Conservation (phyloP, 208 protist species). For the Crithidia bombi region DNA sequence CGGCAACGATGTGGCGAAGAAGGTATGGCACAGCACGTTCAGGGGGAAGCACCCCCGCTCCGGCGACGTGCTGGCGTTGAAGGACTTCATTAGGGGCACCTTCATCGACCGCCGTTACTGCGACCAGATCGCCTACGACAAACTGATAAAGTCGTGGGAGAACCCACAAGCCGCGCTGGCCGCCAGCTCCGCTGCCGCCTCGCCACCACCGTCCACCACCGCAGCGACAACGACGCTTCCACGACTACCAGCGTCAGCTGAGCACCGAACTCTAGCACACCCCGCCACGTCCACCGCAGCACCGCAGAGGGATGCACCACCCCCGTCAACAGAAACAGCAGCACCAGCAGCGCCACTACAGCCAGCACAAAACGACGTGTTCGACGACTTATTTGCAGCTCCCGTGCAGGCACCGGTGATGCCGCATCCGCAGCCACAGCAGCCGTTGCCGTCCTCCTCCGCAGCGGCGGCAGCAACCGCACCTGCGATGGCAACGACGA, state of each 20-base stretch:
- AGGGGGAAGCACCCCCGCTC: constrained; percentile 37
- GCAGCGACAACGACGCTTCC: background rate
- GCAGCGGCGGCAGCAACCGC: background rate
- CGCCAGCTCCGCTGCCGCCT: background rate
- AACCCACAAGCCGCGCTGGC: constrained; percentile 15
- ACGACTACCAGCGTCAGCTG: background rate
- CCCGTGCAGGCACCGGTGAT: constrained; percentile 26
- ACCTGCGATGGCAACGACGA: too few relatives aligned
- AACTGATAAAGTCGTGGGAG: constrained; percentile 41
- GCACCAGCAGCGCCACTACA: constrained; percentile 8
- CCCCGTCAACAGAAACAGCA: background rate
- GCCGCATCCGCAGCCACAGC: background rate
- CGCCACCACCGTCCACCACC: constrained; percentile 1
- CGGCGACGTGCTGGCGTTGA: constrained; percentile 48
- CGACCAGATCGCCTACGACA: constrained; percentile 34
- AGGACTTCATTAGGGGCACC: constrained; percentile 46
- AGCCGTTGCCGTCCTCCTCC: background rate
- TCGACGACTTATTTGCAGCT: constrained; percentile 58
- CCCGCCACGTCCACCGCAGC: background rate
- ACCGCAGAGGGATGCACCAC: background rate
- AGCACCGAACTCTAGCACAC: background rate
- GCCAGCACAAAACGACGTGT: constrained; percentile 36
- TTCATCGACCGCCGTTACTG: constrained; percentile 46
- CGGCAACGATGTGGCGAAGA: constrained; percentile 72
- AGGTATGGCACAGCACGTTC: constrained; percentile 66